Conservation (phyloP, 495 filamentous ascomycete species). For the Thozetella sp. region DNA sequence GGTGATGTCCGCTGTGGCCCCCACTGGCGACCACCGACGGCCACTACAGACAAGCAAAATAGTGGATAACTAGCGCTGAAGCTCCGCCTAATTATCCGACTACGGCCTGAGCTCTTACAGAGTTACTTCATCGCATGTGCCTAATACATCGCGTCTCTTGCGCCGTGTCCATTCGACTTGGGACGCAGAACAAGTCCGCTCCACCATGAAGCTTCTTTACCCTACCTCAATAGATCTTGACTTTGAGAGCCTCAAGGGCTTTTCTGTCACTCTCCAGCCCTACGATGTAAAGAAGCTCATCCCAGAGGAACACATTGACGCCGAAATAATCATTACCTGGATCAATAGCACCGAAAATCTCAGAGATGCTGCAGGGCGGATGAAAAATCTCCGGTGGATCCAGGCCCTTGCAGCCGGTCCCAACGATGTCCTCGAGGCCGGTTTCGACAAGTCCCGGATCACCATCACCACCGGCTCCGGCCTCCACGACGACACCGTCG, state of each 20-base stretch:
- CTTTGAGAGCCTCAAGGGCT: slow-evolving; percentile 49
- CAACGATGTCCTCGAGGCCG: slow-evolving; percentile 60
- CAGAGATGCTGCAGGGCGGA: slow-evolving; percentile 42
- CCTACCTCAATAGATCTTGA: slow-evolving; percentile 58
- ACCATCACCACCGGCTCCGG: slow-evolving; percentile 58
- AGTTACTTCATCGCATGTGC: no score
- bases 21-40: no score
- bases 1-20: no score
- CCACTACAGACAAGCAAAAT: no score
- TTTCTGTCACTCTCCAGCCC: slow-evolving; percentile 48
- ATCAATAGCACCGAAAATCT: slow-evolving; percentile 54
- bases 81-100: no score
- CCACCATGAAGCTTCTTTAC: slow-evolving; percentile 63
- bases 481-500: slow-evolving; percentile 61
- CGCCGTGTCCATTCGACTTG: no score
- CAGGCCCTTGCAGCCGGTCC: slow-evolving; percentile 63
- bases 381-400: slow-evolving; percentile 61
- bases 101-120: no score
- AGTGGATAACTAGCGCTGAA: no score
- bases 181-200: no score
- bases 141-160: no score
- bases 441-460: slow-evolving; percentile 47
- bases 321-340: slow-evolving; percentile 60
- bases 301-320: slow-evolving; percentile 53
- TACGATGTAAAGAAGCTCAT: slow-evolving; percentile 57